phyloP scores from a whole-genome alignment of 495 filamentous ascomycete species.

The Penicillium desertorum region DNA sequence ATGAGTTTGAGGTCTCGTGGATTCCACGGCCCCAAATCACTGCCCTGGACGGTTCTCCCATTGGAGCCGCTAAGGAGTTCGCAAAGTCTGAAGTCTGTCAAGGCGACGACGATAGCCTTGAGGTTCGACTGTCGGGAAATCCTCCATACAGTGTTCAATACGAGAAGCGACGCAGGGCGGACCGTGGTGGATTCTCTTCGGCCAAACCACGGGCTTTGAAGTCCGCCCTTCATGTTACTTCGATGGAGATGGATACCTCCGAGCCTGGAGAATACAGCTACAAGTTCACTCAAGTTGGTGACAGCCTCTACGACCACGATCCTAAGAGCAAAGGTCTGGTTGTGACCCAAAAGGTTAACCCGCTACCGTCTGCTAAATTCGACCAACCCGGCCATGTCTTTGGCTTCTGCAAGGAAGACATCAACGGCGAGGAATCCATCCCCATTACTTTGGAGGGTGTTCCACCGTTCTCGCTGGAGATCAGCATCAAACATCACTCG shows the following conservation, averaged over 20 bases:
- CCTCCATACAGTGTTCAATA: conserved; percentile 86
- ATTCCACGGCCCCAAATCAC: conserved; percentile 73
- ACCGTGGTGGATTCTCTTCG: conserved; percentile 61
- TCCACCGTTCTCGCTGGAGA: conserved; percentile 86
- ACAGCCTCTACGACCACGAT: conserved; percentile 79
- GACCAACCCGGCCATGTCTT: conserved; percentile 88
- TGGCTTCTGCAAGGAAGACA: conserved; percentile 85
- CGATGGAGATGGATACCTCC: conserved; percentile 78
- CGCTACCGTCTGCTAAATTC: conserved; percentile 76
- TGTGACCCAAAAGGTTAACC: conserved; percentile 78
- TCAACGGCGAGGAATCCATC: conserved; percentile 77
- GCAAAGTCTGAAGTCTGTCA: conserved; percentile 84
- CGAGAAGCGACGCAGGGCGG: conserved; percentile 65
- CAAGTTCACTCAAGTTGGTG: conserved; percentile 74
- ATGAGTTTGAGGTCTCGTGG: conserved; percentile 78
- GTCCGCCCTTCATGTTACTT: conserved; percentile 66
- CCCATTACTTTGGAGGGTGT: conserved; percentile 77
- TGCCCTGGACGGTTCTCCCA: conserved; percentile 59
- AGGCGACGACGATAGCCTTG: conserved; percentile 85
- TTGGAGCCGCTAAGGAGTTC: conserved; percentile 52
- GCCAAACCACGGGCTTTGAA: conserved; percentile 65
- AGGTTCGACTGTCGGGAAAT: conserved; percentile 73
- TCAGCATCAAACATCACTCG: conserved; percentile 88
- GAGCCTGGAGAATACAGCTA: conserved; percentile 83
- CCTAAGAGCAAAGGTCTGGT: conserved; percentile 58